Base-by-base conservation (phyloP, 2,329 filamentous ascomycete genomes). In the Diaporthe longicolla region DNA sequence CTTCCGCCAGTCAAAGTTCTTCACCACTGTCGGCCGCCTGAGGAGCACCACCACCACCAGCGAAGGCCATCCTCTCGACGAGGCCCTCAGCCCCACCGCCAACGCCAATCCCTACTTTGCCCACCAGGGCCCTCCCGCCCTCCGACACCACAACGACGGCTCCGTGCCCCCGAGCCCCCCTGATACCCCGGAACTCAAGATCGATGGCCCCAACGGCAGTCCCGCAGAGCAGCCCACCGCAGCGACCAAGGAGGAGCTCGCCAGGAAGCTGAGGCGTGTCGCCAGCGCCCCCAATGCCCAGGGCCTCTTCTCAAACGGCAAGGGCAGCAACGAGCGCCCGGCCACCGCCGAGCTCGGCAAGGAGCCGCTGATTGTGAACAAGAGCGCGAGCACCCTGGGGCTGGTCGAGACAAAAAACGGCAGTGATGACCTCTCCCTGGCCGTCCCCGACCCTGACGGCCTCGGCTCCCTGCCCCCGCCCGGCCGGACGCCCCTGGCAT, bases 211-310 rank as follows among this genome's bases (percentile, higher is more conserved):
- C 61, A 90, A 91, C 71, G 91, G 91, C 71, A 85, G 86, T 66
- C 88, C 92, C 78, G 90, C 91, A 79, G 87, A 91, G 76, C 91
- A 94, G 78, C 90, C 93, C 48, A 93, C 93, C 40, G 91, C 91
- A 70, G 93, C 93, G 71, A 95, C 94, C 57, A 98, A 98, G 83
- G 96, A 98, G 84, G 97, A 98, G 84, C 84, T 98, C 80, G 97
- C 97, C 35, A 89, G 97, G 81, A 98, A 98, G 83, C 86, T 99
- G 81, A 92, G 97, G 81, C 92, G 96, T 81, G 97, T 99, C 71
- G 97, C 97, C 71, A 98, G 96, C 82, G 97, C 97, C 68, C 97
- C 97, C 50, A 99, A 99, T 86, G 95, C 96, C 29, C 97, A 99
- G 83, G 97, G 96, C 29, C 86, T 98, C 45, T 98, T 99, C 79